A percentile compares a stretch with the other conserved stretches of the same genome.
Conservation (phyloP, 148 eudicot genomes). For the Rhododendron vialii region DNA sequence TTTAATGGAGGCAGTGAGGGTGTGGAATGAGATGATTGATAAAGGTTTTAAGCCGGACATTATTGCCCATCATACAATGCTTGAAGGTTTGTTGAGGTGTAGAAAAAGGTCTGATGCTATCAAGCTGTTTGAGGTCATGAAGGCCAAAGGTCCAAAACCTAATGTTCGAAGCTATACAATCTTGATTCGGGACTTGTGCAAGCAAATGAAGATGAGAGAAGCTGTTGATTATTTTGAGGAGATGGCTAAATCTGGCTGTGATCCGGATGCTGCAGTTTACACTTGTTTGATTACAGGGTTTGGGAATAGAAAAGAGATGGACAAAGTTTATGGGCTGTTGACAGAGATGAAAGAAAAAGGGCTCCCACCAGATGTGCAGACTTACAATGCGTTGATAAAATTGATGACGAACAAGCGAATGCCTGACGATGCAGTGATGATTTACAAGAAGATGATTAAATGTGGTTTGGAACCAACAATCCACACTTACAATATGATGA, state of each 20-base stretch:
- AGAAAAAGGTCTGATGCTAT: slow-evolving; percentile 69
- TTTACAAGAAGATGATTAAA: slow-evolving; percentile 74
- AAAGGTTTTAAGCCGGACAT: slow-evolving; percentile 73
- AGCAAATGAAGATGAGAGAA: slow-evolving; percentile 59
- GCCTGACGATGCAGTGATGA: slow-evolving; percentile 71
- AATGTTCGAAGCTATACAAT: slow-evolving; percentile 75
- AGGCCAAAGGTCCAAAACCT: slow-evolving; percentile 76
- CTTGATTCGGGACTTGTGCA: slow-evolving; percentile 68
- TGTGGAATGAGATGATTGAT: slow-evolving; percentile 91
- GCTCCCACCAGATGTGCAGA: slow-evolving; percentile 57
- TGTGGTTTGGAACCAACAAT: slow-evolving; percentile 57
- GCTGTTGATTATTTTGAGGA: slow-evolving; percentile 62
- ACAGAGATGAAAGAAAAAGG: slow-evolving; percentile 81
- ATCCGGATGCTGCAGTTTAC: slow-evolving; percentile 70
- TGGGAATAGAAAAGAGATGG: slow-evolving; percentile 77
- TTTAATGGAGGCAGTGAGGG: slow-evolving; percentile 71
- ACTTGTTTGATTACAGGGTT: slow-evolving; percentile 87
- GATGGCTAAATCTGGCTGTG: slow-evolving; percentile 58
- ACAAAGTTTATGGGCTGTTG: slow-evolving; percentile 53
- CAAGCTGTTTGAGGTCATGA: slow-evolving; percentile 80
- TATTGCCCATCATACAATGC: slow-evolving; percentile 71
- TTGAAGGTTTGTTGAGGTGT: slow-evolving; percentile 70
- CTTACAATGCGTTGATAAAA: slow-evolving; percentile 77
- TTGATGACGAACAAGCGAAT: slow-evolving; percentile 61
- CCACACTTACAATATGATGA: slow-evolving; percentile 81